Percentiles rank a stretch among this genome's conserved stretches.
These are phyloP conservation scores for Echium plantagineum DNA, from an alignment of 257 asterid genomes.

Conservation along the genomic window DNA sequence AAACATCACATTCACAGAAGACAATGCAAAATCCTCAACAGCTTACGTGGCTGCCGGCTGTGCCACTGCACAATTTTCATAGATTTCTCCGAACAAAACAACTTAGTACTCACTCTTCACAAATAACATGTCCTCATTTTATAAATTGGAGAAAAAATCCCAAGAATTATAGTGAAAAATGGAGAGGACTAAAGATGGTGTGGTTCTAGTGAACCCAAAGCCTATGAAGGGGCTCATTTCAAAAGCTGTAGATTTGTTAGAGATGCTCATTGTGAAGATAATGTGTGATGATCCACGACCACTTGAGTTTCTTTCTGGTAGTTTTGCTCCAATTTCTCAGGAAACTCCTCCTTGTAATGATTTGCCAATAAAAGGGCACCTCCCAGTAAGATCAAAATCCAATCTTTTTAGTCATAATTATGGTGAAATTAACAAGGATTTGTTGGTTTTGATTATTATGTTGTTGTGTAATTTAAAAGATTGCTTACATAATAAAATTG, in stretches of 20 bases:
- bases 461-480: too few species aligned
- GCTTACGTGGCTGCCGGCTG: not conserved
- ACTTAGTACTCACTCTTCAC: not conserved
- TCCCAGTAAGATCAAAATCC: slow-evolving; percentile 49
- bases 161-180: not conserved
- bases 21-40: not conserved
- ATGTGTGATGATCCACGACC: slow-evolving; percentile 56
- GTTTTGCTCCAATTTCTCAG: slow-evolving; percentile 65
- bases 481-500: too few species aligned
- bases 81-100: not conserved
- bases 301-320: slow-evolving; percentile 66
- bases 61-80: not conserved
- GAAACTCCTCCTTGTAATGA: slow-evolving; percentile 77
- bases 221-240: slow-evolving; percentile 52
- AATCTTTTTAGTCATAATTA: not conserved
- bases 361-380: slow-evolving; percentile 54
- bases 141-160: not conserved
- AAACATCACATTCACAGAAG: not conserved
- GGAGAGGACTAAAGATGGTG: slow-evolving; percentile 31
- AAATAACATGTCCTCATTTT: not conserved
- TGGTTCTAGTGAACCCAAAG: slow-evolving; percentile 63
- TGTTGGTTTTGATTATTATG: not conserved
- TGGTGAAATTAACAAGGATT: not conserved
- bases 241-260: slow-evolving; percentile 66
- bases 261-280: slow-evolving; percentile 55